A percentile compares a stretch with the other conserved stretches of the same genome.
phyloP scores from a whole-genome alignment of 345 rosid genomes.

The Gossypium herbaceum region DNA sequence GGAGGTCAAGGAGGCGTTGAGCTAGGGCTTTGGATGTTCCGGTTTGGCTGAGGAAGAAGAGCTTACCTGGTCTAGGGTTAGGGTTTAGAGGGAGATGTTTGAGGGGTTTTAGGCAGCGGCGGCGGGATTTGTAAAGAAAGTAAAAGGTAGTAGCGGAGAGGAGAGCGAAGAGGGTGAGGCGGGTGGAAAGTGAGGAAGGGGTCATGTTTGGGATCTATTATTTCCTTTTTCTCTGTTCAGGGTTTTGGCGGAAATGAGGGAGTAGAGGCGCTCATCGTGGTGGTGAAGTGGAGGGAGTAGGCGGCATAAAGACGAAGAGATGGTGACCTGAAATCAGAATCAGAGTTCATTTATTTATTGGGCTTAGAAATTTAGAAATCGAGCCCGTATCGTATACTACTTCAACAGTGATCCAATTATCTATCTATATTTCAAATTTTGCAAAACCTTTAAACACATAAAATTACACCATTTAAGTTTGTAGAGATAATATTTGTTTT shows the following conservation, averaged over 20 bases:
- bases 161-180: constrained; percentile 60
- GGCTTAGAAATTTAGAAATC: too few species aligned
- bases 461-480: too few species aligned
- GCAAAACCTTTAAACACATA: too few species aligned
- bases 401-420: too few species aligned
- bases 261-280: neutral
- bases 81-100: constrained; percentile 33
- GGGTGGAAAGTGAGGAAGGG: constrained; percentile 46
- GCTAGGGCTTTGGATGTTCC: constrained; percentile 76
- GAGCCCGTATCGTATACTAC: too few species aligned
- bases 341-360: too few species aligned
- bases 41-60: constrained; percentile 76
- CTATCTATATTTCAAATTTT: too few species aligned
- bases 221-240: neutral
- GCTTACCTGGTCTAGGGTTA: constrained; percentile 42
- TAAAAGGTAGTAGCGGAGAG: constrained; percentile 82
- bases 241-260: neutral
- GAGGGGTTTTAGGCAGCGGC: constrained; percentile 55
- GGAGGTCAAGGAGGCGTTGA: constrained; percentile 44
- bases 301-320: neutral
- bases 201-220: constrained; percentile 30
- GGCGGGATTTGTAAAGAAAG: constrained; percentile 79
- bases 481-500: too few species aligned
- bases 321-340: too few species aligned
- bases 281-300: neutral